Percentiles rank a stretch among this genome's conserved stretches.
Evolutionary conservation across 345 rosid species (phyloP).

Genomic region (Kernera saxatilis): DNA sequence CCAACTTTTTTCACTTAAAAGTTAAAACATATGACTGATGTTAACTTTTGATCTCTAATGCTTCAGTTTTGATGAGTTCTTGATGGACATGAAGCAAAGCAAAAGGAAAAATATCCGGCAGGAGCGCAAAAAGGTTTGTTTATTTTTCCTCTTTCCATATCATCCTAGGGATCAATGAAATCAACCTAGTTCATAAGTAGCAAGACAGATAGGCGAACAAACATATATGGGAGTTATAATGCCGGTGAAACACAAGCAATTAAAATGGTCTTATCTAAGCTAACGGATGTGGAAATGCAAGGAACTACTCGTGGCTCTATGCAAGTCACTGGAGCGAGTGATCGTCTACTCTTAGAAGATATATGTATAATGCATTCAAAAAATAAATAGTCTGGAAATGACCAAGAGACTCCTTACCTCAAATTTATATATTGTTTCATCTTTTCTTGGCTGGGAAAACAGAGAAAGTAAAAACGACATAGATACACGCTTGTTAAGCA

Average conservation of each 20-base stretch:
- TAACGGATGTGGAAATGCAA: not conserved
- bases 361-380: not conserved
- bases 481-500: not conserved
- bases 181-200: not conserved
- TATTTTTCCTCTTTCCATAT: not conserved
- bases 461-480: not conserved
- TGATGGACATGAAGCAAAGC: constrained; percentile 93
- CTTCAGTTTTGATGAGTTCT: constrained; percentile 86
- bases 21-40: not conserved
- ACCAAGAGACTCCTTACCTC: not conserved
- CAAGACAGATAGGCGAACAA: not conserved
- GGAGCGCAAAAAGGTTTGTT: constrained; percentile 85
- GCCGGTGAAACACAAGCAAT: not conserved
- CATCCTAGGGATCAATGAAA: not conserved
- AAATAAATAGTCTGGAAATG: not conserved
- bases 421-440: not conserved
- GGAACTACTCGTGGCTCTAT: not conserved
- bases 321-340: not conserved
- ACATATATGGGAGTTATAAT: not conserved
- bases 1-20: not conserved
- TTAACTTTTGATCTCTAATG: constrained; percentile 2
- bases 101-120: constrained; percentile 90
- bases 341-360: not conserved
- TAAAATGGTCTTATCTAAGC: not conserved
- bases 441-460: not conserved